Base-by-base conservation (phyloP, 2,329 filamentous ascomycete species). In the Hypoxylon sp. region DNA sequence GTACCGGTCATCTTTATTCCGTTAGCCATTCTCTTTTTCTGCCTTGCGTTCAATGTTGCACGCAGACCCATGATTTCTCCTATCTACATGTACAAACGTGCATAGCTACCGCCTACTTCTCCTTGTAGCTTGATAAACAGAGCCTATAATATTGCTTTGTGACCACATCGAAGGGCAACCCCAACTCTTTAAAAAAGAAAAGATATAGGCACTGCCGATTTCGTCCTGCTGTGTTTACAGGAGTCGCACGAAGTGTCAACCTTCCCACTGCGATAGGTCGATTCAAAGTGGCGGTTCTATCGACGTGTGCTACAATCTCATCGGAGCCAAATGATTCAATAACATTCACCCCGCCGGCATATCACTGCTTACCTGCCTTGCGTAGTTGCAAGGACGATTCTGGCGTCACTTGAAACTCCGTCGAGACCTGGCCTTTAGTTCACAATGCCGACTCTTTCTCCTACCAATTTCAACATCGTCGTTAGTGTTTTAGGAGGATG, bases 401-500 rank as follows among this genome's bases (percentile, higher is more conserved):
- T 1, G 79, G 80, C 46, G 78, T 81, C 56, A 80, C 77, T 36
- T 80, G 70, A 70, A 19, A 53, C 0, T 13, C 41, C 9, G 36
- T 55, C 49, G 17, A 76, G 56, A 63, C 30, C 19, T 34, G 38
- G 45, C 48, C 43, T 52, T 53, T 34, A 17, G 46, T 49, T 58
- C 65, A 79, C 73, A 60, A 84, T 84, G 82, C 82, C 82, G 48
- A 79, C 78, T 46, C 82, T 94, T 46, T 85, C 85, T 5, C 75
- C 91, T 34, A 89, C 86, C 69, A 91, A 94, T 78, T 97, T 97
- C 84, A 97, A 97, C 80, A 91, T 96, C 70, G 87, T 94, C 60
- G 89, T 93, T 76, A 90, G 92, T 58, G 87, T 93, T 6, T 80
- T 97, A 11, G 94, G 94, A 13, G 94, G 93, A 1, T 98, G 97